phyloP scores from a whole-genome alignment of 2,329 filamentous ascomycete genomes.

The Penicillium frequentans region DNA sequence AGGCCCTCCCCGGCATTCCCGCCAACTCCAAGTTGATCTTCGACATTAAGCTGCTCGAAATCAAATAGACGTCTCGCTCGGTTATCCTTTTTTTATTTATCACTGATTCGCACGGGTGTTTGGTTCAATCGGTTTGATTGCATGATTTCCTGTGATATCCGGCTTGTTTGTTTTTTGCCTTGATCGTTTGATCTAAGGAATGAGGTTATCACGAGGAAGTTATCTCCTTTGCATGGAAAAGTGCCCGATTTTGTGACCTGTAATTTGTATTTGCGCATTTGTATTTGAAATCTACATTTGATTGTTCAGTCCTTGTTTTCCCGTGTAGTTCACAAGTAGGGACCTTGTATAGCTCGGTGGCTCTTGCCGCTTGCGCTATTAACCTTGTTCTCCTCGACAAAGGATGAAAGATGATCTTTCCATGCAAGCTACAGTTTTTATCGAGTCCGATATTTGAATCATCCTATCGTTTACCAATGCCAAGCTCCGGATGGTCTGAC shows the following conservation, averaged over 20 bases:
- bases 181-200: slow-evolving; percentile 26
- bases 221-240: slow-evolving; percentile 22
- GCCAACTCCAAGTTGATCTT: slow-evolving; percentile 89
- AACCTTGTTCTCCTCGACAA: not conserved
- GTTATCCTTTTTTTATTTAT: not conserved
- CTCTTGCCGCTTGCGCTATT: not conserved
- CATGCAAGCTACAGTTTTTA: not conserved
- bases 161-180: slow-evolving; percentile 35
- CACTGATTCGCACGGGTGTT: slow-evolving; percentile 24
- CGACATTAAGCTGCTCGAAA: slow-evolving; percentile 82
- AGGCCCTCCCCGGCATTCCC: slow-evolving; percentile 79
- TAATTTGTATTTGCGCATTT: slow-evolving; percentile 12
- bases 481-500: not conserved
- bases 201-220: slow-evolving; percentile 35
- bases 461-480: slow-evolving; percentile 5
- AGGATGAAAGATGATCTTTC: not conserved
- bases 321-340: not conserved
- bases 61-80: slow-evolving; percentile 61
- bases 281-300: slow-evolving; percentile 10
- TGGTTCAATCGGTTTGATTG: slow-evolving; percentile 30
- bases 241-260: slow-evolving; percentile 19
- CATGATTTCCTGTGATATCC: slow-evolving; percentile 38
- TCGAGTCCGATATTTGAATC: not conserved
- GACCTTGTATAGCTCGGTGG: not conserved
- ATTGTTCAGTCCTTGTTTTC: not conserved